Evolutionary conservation across 495 filamentous ascomycete genomes (phyloP), one percentile per base, ranked within the genome.

Genomic region (Xylaria bambusicola): DNA sequence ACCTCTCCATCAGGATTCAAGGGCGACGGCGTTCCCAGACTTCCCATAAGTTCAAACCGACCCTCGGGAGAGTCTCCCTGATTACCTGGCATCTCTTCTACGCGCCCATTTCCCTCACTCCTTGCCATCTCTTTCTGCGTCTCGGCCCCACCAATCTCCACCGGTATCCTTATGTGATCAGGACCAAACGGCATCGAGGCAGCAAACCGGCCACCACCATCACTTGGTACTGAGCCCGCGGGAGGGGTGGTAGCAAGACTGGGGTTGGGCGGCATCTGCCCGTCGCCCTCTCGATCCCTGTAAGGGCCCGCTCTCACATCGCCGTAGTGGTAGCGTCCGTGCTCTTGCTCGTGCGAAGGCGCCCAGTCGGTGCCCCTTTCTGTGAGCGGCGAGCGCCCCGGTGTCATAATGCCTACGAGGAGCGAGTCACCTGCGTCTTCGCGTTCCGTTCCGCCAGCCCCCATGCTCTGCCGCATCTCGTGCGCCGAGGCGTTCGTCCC

Each of bases 281-380:
- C 21, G 61, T 56, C 29, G n/a, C 41, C 52, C 4, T 27, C 42
- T 21, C 41, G 56, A 3, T 73, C 72, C 12, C 70, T 72, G 51
- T 67, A 77, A 7, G 73, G 75, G 0, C 75, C 75, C 0, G 65
- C 47, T 6, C 61, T 62, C 8, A 73, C 66, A 17, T 68, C 63
- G 20, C 67, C 65, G 29, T 78, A 78, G 12, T 64, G 61, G 50
- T 74, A 66, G 6, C n/a, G n/a, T n/a, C 50, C 51, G 27, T 67
- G 49, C 21, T 69, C 71, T 18, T 45, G 55, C 13, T 66, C 53
- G 46, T 64, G 62, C 20, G 52, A 54, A 3, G 57, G 61, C 20
- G 64, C 56, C 10, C 47, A 40, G 38, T 51, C 66, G 51, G 49
- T 73, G 60, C 46, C 8, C n/a, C n/a, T n/a, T 12, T 56, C 53